A percentile compares a stretch with the other conserved stretches of the same genome.
Conservation (phyloP, 768 basidiomycete genomes). For the Termitomyces sp. region DNA sequence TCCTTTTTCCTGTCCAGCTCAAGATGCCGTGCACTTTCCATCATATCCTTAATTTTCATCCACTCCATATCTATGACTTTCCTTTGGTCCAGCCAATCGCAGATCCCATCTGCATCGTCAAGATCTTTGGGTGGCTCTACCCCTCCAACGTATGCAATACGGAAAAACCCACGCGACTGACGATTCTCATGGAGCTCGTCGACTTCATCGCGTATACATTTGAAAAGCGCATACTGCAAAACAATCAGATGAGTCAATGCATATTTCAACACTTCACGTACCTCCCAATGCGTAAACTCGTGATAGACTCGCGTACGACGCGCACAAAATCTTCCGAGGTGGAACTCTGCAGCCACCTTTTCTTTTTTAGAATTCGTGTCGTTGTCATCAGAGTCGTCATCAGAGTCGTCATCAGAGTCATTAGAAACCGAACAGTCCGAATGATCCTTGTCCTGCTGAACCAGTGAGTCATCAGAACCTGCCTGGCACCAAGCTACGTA, state of each 20-base stretch:
- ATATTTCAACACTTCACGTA: constrained; percentile 24
- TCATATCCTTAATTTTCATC: constrained; percentile 64
- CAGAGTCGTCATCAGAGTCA: constrained; percentile 12
- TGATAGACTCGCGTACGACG: constrained; percentile 64
- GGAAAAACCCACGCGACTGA: constrained; percentile 44
- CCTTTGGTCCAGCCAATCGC: constrained; percentile 76
- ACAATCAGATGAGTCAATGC: constrained; percentile 4
- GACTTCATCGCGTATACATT: constrained; percentile 51
- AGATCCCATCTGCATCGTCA: constrained; percentile 69
- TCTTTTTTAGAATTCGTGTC: constrained; percentile 14
- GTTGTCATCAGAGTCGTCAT: neutral
- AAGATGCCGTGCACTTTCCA: constrained; percentile 66
- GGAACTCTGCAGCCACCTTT: constrained; percentile 32
- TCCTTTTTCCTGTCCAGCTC: constrained; percentile 46
- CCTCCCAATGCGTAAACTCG: constrained; percentile 80
- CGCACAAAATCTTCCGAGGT: constrained; percentile 80
- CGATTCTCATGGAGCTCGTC: constrained; percentile 38
- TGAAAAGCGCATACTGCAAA: constrained; percentile 60
- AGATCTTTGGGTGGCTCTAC: constrained; percentile 60
- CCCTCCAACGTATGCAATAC: constrained; percentile 50
- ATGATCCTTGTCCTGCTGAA: constrained; percentile 3
- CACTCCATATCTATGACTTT: constrained; percentile 64
- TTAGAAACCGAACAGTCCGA: constrained; percentile 13
- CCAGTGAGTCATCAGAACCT: neutral
- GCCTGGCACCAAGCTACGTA: constrained; percentile 5